Percentiles rank a stretch among this genome's conserved stretches.
Conservation (phyloP, 768 basidiomycete genomes). For the Hydnomerulius pinastri region DNA sequence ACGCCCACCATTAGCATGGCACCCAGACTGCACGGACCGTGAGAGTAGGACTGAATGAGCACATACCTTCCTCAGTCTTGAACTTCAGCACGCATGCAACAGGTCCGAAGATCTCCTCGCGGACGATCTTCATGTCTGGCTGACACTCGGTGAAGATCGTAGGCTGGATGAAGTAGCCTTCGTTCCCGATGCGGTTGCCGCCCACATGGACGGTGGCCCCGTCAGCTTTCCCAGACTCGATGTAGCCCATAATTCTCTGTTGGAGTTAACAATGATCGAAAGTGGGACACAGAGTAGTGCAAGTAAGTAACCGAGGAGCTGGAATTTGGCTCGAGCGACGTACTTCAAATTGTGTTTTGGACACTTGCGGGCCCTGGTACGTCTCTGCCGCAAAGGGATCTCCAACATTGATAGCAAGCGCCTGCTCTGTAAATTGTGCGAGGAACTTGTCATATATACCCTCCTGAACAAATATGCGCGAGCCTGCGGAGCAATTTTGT, state of each 20-base stretch:
- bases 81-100: conserved; percentile 50
- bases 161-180: conserved; percentile 48
- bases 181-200: conserved; percentile 41
- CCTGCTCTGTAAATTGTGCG: conserved; percentile 39
- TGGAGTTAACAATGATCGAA: not conserved
- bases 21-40: not conserved
- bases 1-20: not conserved
- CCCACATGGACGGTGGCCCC: conserved; percentile 51
- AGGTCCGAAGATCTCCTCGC: conserved; percentile 47
- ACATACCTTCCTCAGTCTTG: conserved; percentile 37
- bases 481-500: conserved; percentile 54
- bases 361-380: conserved; percentile 51
- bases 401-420: conserved; percentile 39
- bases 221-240: conserved; percentile 48
- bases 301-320: too few relatives aligned
- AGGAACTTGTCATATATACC: conserved; percentile 60
- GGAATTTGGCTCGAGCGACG: too few relatives aligned
- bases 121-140: conserved; percentile 48
- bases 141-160: conserved; percentile 47
- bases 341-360: conserved; percentile 49
- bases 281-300: too few relatives aligned
- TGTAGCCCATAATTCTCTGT: conserved; percentile 50
- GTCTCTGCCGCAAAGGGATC: conserved; percentile 44
- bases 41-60: not conserved
- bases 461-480: conserved; percentile 59